phyloP scores from a whole-genome alignment of 805 yeast species.

The Saturnispora besseyi region DNA sequence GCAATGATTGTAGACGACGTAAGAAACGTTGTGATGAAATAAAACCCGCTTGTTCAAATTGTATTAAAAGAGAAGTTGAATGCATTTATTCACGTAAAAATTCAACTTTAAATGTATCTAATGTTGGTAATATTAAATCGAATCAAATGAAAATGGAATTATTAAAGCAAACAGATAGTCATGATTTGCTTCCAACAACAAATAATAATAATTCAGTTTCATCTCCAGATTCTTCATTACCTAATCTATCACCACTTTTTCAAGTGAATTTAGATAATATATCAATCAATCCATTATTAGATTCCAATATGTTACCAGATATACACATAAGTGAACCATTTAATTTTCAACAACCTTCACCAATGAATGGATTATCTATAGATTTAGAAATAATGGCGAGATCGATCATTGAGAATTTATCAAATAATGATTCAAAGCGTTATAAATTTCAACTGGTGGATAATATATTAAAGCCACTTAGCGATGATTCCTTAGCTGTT shows the following conservation, averaged over 20 bases:
- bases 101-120: not conserved
- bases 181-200: not conserved
- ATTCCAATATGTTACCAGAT: not conserved
- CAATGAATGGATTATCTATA: not conserved
- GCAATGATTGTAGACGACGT: slow-evolving; percentile 33
- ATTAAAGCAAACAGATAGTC: not conserved
- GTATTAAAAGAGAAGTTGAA: slow-evolving; percentile 24
- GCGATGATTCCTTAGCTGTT: slow-evolving; percentile 8
- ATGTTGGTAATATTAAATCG: not conserved
- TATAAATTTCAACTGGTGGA: slow-evolving; percentile 11
- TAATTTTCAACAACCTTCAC: not conserved
- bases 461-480: slow-evolving; percentile 11
- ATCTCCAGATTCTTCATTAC: not conserved
- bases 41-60: slow-evolving; percentile 35
- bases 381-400: slow-evolving; percentile 9
- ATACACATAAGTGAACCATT: not conserved
- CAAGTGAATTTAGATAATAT: not conserved
- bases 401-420: slow-evolving; percentile 8
- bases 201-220: not conserved
- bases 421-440: slow-evolving; percentile 4
- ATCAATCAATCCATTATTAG: not conserved
- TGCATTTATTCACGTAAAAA: slow-evolving; percentile 22
- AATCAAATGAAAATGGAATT: not conserved
- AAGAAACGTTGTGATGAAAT: slow-evolving; percentile 38
- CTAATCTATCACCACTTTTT: not conserved